Evolutionary conservation across 768 basidiomycete species (phyloP), one percentile per base, ranked within the genome.

Genomic region (Epithele typhae): DNA sequence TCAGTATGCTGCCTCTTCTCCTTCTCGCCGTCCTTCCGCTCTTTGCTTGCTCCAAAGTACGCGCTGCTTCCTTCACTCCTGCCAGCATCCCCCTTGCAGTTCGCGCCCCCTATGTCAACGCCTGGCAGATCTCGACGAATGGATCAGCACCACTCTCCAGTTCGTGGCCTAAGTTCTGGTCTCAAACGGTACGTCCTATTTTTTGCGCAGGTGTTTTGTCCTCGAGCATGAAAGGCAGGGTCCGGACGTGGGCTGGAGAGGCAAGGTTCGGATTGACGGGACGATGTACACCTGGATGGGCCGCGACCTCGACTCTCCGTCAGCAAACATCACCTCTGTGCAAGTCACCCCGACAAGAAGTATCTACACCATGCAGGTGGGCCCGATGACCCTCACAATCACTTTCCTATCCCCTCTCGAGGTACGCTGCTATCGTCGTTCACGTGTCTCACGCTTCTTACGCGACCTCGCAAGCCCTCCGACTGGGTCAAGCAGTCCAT

Each of bases 401-500:
- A 68, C 64, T 1, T 72, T 68, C 50, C 53, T 71, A 9, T 68
- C 64, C 25, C 71, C 70, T 1, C 64, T 72, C 19, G 68, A 68
- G 60, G 68, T 68, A 37, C 14, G 56, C 6, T 17, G n/a, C 18
- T 8, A 12, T 14, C n/a, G 5, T 24, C 10, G 10, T 5, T 17
- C 10, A 17, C 15, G 6, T 27, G 18, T 15, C 27, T 17, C 10
- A 23, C 18, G 23, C 30, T 10, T 5, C 21, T 39, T n/a, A 18
- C 30, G 21, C 1, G 11, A 8, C 15, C 18, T 2, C 21, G 32
- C 3, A 18, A 69, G 66, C 66, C 69, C 0, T 56, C 58, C 12
- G 65, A 72, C 51, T 61, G 64, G 44, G 63, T 68, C 34, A 57
- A 57, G 17, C 68, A 69, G 43, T 70, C 70, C 2, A 43, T 71